Conservation (phyloP, 73 alveolate species). For the Paramecium primaurelia region DNA sequence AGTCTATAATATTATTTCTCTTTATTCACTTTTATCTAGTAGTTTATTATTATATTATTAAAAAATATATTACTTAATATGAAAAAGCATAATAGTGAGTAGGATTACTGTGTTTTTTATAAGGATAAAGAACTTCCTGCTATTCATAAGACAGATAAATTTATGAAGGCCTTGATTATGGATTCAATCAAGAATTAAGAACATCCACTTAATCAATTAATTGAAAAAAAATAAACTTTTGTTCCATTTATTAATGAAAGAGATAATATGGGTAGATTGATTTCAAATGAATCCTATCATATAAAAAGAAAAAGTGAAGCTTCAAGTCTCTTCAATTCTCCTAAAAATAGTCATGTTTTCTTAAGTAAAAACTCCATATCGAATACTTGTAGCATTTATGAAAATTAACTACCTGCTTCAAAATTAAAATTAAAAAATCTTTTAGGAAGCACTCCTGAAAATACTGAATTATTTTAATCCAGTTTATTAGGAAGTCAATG, state of each 20-base stretch:
- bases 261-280: conserved; percentile 13
- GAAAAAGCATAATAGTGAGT: neutral
- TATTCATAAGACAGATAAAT: neutral
- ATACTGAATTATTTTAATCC: neutral
- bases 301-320: conserved; percentile 4
- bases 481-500: neutral
- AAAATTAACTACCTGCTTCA: neutral
- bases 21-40: neutral
- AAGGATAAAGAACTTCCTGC: conserved; percentile 33
- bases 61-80: neutral
- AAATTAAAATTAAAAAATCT: conserved; percentile 8
- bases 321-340: neutral
- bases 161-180: neutral
- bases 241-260: conserved; percentile 36
- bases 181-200: neutral
- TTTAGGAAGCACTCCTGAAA: conserved; percentile 22
- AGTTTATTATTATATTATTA: neutral
- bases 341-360: neutral
- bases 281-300: neutral
- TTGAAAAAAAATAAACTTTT: neutral
- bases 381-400: conserved; percentile 16
- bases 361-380: conserved; percentile 34
- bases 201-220: conserved; percentile 30
- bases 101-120: neutral
- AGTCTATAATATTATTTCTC: no score